These are phyloP conservation scores for Dactylellina haptotyla DNA, from an alignment of 2,329 filamentous ascomycete genomes.

Conservation along the genomic window DNA sequence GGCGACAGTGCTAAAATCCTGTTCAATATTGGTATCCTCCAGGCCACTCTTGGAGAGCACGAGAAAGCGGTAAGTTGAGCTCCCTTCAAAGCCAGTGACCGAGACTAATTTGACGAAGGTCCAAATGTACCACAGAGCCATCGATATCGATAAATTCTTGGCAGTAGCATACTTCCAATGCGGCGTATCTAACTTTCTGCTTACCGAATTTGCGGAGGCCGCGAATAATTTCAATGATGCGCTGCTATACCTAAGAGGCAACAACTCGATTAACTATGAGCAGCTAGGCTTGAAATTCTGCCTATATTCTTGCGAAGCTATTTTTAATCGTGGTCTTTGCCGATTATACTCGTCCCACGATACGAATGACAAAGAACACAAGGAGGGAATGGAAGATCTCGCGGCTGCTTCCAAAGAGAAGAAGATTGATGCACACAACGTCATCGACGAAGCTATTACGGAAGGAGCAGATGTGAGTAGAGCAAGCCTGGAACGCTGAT, in stretches of 20 bases:
- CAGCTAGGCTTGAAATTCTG: constrained; percentile 95
- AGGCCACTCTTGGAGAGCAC: constrained; percentile 95
- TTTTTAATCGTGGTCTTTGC: constrained; percentile 96
- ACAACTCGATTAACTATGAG: constrained; percentile 97
- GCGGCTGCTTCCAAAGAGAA: constrained; percentile 93
- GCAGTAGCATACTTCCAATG: constrained; percentile 98
- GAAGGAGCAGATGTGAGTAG: constrained; percentile 84
- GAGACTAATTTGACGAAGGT: constrained; percentile 69
- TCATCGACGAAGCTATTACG: constrained; percentile 94
- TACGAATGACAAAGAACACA: constrained; percentile 81
- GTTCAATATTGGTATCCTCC: constrained; percentile 98
- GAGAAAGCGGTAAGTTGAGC: constrained; percentile 81
- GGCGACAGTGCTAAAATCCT: constrained; percentile 96
- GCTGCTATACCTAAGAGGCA: constrained; percentile 89
- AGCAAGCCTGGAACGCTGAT: neutral
- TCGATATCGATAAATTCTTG: constrained; percentile 90
- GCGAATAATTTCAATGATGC: constrained; percentile 99
- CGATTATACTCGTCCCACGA: constrained; percentile 80
- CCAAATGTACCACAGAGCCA: constrained; percentile 90
- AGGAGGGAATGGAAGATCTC: constrained; percentile 89
- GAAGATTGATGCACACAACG: constrained; percentile 92
- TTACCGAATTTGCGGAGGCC: constrained; percentile 96
- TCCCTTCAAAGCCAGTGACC: neutral
- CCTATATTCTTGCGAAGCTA: constrained; percentile 93
- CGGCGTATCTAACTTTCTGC: constrained; percentile 95